phyloP scores from a whole-genome alignment of 177 flowering plant species.

The Telopea speciosissima region DNA sequence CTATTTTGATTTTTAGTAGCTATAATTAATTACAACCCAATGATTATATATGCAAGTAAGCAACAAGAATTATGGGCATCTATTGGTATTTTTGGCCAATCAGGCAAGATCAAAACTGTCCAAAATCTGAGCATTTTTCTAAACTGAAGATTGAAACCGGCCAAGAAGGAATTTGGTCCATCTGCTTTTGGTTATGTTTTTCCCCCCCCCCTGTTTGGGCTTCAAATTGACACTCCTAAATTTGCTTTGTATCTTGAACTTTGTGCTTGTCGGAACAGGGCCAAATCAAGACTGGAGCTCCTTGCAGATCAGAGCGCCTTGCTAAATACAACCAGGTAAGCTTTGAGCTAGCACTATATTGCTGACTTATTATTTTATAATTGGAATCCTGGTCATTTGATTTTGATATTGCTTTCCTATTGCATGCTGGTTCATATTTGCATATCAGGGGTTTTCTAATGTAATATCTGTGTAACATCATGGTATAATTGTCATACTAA shows the following conservation, averaged over 20 bases:
- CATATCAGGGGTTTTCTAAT: background rate
- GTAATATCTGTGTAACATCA: background rate
- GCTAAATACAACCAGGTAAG: slow-evolving; percentile 41
- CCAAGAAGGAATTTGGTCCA: background rate
- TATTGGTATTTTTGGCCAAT: too few species aligned
- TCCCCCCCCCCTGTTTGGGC: too few species aligned
- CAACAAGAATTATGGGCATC: too few species aligned
- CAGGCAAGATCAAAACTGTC: too few species aligned
- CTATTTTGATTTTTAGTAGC: too few species aligned
- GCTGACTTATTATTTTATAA: too few species aligned
- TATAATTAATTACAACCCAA: too few species aligned
- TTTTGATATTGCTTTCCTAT: background rate
- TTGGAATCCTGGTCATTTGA: background rate
- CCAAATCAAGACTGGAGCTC: slow-evolving; percentile 40
- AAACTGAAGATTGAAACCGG: too few species aligned
- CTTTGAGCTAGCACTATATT: background rate
- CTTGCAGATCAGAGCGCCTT: slow-evolving; percentile 43
- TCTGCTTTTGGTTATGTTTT: background rate
- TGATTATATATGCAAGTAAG: too few species aligned
- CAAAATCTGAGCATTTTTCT: too few species aligned
- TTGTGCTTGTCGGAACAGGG: slow-evolving; percentile 21
- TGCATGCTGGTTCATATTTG: background rate
- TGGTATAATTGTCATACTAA: background rate
- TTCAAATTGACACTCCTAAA: too few species aligned
- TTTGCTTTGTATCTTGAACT: background rate